Evolutionary conservation across 805 yeast species (phyloP).

Genomic region (Starmerella apicola): DNA sequence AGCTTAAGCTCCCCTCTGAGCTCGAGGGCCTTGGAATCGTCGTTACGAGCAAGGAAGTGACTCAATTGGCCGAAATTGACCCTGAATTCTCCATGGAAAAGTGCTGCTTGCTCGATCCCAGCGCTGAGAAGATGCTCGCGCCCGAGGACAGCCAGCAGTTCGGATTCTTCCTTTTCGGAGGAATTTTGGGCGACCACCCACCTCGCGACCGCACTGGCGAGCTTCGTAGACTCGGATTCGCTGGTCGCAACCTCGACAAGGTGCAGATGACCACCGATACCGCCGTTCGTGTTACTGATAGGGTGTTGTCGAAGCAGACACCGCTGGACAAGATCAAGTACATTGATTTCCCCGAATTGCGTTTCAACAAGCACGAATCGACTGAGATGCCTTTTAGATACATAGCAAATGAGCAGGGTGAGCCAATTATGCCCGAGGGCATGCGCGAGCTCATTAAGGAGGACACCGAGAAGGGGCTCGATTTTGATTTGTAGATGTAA

Average conservation of each 20-base stretch:
- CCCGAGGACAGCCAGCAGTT: constrained; percentile 57
- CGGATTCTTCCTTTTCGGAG: constrained; percentile 91
- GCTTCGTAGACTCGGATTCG: constrained; percentile 72
- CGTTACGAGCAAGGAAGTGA: constrained; percentile 57
- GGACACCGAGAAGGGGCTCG: constrained; percentile 60
- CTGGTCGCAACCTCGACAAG: constrained; percentile 74
- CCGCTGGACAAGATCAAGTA: constrained; percentile 64
- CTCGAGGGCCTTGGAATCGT: constrained; percentile 26
- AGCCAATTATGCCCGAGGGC: constrained; percentile 83
- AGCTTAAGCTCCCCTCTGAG: constrained; percentile 55
- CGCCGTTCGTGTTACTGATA: constrained; percentile 82
- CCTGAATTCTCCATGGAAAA: constrained; percentile 33
- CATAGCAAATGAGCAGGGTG: constrained; percentile 46
- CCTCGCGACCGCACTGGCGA: constrained; percentile 89
- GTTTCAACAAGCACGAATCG: constrained; percentile 76
- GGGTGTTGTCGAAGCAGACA: constrained; percentile 48
- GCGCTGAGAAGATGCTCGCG: constrained; percentile 58
- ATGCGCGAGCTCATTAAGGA: constrained; percentile 76
- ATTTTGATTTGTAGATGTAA: constrained; percentile 1
- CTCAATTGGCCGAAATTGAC: constrained; percentile 28
- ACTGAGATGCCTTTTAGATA: constrained; percentile 98
- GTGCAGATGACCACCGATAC: constrained; percentile 97
- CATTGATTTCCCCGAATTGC: constrained; percentile 87
- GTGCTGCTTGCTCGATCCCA: constrained; percentile 82
- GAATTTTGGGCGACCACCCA: constrained; percentile 81